These are phyloP conservation scores for Anthoceros angustus DNA, from an alignment of 225 moss, liverwort and hornwort species.

Conservation along the genomic window DNA sequence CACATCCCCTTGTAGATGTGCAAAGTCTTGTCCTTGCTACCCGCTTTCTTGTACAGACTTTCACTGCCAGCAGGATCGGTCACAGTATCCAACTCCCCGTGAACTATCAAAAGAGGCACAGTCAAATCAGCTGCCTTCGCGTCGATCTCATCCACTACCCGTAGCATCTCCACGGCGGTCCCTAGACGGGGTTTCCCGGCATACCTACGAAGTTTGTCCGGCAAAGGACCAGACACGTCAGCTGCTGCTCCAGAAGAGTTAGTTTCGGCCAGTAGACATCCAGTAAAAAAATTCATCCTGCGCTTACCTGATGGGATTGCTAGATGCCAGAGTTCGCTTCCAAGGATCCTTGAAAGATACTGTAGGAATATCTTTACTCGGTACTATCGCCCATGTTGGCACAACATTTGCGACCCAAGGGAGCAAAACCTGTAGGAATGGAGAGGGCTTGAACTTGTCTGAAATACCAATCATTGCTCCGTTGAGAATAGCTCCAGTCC, in stretches of 20 bases:
- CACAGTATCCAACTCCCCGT: conserved; percentile 50
- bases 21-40: conserved; percentile 58
- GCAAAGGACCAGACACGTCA: conserved; percentile 1
- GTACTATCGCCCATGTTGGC: conserved; percentile 78
- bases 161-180: conserved; percentile 59
- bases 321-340: conserved; percentile 57
- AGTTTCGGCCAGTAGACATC: not conserved
- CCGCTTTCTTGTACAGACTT: conserved; percentile 35
- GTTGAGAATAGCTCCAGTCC: conserved; percentile 72
- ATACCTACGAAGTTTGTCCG: conserved; percentile 28
- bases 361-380: conserved; percentile 57
- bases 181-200: conserved; percentile 82
- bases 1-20: conserved; percentile 62
- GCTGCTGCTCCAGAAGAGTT: not conserved
- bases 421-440: conserved; percentile 49
- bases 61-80: conserved; percentile 60
- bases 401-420: conserved; percentile 40
- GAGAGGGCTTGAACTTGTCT: conserved; percentile 62
- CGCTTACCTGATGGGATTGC: conserved; percentile 51
- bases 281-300: not conserved
- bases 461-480: conserved; percentile 96
- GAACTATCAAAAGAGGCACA: conserved; percentile 46
- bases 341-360: conserved; percentile 61
- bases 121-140: conserved; percentile 33
- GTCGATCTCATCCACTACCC: conserved; percentile 45